Base-by-base conservation (phyloP, 495 filamentous ascomycete genomes). In the Patellaria atrata region DNA sequence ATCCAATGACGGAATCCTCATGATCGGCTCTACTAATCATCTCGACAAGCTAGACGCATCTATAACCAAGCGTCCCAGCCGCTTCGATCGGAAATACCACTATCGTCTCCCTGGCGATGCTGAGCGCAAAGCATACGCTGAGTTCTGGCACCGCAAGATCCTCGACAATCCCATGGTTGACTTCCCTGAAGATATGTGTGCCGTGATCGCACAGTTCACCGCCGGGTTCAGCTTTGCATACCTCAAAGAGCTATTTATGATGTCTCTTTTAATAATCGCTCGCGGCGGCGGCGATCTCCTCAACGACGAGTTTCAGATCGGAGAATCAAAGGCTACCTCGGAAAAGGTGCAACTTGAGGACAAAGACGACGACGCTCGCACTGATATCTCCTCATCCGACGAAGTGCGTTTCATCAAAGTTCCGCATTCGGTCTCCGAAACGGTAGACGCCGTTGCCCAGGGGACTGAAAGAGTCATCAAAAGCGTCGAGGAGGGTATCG, bases 51-150 rank as follows among this genome's bases (percentile, higher is more conserved):
- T 59, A 11, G 56, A 57, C 29, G 45, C 54, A 5, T 50, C 49
- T 13, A 51, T 59, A 26, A 24, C 48, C 16, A 57, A 57, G 29
- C 39, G 56, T 1, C 56, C 56, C n/a, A 42, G 33, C 11, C 52
- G 56, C 8, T 59, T 59, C 39, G 56, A 59, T 28, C 32, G 54
- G 7, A 59, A 59, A 36, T 59, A 57, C 37, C 46, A 50, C 35
- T 59, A 48, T 41, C 42, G 42, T 25, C 33, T 53, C 3, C 56
- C 56, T 5, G 44, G 33, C 10, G 27, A 38, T 16, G 15, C 28
- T 12, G 52, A 58, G 42, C 42, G 55, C n/a, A 37, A 31, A 4
- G 32, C 37, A 9, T 59, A 59, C 40, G 47, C 46, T 12, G 32
- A 47, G 42, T 59, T 49, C 41, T 59, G 56, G 54, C 41, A 48